Percentiles rank a stretch among this genome's conserved stretches.
Evolutionary conservation across 2,329 filamentous ascomycete genomes (phyloP).

Genomic region (Cercospora brassicicola): DNA sequence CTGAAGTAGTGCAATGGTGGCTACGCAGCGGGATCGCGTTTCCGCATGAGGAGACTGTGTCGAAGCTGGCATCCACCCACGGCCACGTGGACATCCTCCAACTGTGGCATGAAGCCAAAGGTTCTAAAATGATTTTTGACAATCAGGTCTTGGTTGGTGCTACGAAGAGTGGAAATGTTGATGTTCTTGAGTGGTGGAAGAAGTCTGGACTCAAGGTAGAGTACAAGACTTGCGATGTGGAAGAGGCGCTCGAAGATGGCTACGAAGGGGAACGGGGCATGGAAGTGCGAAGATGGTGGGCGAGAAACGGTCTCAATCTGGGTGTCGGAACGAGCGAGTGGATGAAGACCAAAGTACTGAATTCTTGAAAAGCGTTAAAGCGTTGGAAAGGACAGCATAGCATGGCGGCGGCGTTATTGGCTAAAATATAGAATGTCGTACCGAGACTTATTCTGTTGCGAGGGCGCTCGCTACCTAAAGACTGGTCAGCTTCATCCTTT

Average conservation of each 20-base stretch:
- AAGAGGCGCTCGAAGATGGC: constrained; percentile 89
- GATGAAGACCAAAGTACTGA: constrained; percentile 76
- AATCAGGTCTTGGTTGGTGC: constrained; percentile 80
- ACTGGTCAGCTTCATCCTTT: neutral
- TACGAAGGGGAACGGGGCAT: constrained; percentile 67
- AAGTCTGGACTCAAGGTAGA: constrained; percentile 74
- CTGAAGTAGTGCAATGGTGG: constrained; percentile 83
- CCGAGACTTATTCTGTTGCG: neutral
- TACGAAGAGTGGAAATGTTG: constrained; percentile 80
- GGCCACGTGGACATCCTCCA: constrained; percentile 82
- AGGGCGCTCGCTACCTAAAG: neutral
- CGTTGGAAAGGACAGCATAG: constrained; percentile 13
- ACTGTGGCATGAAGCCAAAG: constrained; percentile 74
- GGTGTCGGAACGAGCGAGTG: constrained; percentile 82
- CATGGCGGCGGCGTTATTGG: constrained; percentile 13
- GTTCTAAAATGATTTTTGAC: constrained; percentile 77
- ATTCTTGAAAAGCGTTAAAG: constrained; percentile 22
- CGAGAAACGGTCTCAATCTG: constrained; percentile 75
- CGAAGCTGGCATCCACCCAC: constrained; percentile 79
- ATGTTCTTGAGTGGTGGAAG: constrained; percentile 92
- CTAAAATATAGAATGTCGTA: neutral
- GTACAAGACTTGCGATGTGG: constrained; percentile 93
- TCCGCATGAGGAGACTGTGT: constrained; percentile 76
- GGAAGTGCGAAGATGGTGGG: constrained; percentile 83
- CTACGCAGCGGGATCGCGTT: constrained; percentile 76